These are phyloP conservation scores for Syncephalastrum contaminatum DNA, from an alignment of 371 early-diverging fungal genomes.

Conservation along the genomic window DNA sequence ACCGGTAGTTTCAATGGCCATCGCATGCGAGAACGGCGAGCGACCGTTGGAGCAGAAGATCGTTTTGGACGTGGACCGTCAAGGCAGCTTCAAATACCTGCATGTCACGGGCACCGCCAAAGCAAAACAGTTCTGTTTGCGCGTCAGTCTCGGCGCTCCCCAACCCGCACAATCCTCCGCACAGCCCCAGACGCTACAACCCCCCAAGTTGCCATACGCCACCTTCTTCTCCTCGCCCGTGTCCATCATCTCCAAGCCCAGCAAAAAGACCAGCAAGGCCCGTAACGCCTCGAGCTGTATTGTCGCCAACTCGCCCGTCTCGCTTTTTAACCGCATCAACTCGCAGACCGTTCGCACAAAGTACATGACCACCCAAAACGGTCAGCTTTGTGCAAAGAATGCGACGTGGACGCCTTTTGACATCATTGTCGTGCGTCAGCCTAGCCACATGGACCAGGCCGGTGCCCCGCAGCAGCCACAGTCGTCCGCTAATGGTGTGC, in stretches of 20 bases:
- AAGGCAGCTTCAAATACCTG: slow-evolving; percentile 65
- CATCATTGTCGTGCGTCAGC: slow-evolving; percentile 58
- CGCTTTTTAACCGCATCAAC: slow-evolving; percentile 78
- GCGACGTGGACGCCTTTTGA: slow-evolving; percentile 77
- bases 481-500: slow-evolving; percentile 19
- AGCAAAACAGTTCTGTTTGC: slow-evolving; percentile 73
- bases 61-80: slow-evolving; percentile 50
- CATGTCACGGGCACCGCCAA: slow-evolving; percentile 78
- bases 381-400: slow-evolving; percentile 69
- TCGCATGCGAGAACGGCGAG: slow-evolving; percentile 56
- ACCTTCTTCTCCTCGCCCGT: slow-evolving; percentile 71
- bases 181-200: slow-evolving; percentile 5
- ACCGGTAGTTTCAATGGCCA: slow-evolving; percentile 57
- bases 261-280: slow-evolving; percentile 81
- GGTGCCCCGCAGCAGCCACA: neutral
- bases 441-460: slow-evolving; percentile 32
- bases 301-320: slow-evolving; percentile 63
- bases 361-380: slow-evolving; percentile 64
- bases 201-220: slow-evolving; percentile 33
- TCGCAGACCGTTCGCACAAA: slow-evolving; percentile 87
- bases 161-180: slow-evolving; percentile 2
- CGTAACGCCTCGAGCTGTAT: slow-evolving; percentile 76
- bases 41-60: slow-evolving; percentile 52
- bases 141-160: slow-evolving; percentile 43
- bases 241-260: slow-evolving; percentile 83